These are phyloP conservation scores for Raffaelea arxii DNA, from an alignment of 2,329 filamentous ascomycete species.

Conservation along the genomic window DNA sequence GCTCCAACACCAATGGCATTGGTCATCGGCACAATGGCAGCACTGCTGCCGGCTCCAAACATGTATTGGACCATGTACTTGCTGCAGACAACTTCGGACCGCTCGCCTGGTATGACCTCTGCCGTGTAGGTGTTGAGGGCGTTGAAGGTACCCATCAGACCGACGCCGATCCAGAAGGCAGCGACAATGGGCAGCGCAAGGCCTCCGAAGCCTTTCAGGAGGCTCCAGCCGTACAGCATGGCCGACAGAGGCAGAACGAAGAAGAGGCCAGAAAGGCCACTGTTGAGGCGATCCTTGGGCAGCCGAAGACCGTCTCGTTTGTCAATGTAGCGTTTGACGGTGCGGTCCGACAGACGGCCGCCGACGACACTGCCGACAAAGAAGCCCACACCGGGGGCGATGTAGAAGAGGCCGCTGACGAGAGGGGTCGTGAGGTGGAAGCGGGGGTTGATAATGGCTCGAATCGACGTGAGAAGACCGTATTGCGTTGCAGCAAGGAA, in stretches of 20 bases:
- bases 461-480: constrained; percentile 51
- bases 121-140: constrained; percentile 54
- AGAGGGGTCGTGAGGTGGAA: constrained; percentile 59
- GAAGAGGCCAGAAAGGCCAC: constrained; percentile 46
- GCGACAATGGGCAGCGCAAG: constrained; percentile 56
- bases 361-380: constrained; percentile 60
- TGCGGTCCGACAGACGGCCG: constrained; percentile 60
- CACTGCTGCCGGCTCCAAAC: constrained; percentile 6
- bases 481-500: constrained; percentile 61
- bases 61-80: constrained; percentile 13
- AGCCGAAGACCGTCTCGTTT: constrained; percentile 49
- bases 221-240: constrained; percentile 49
- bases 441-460: constrained; percentile 64
- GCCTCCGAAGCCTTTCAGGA: constrained; percentile 39
- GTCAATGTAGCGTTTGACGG: constrained; percentile 54
- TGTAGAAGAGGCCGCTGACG: constrained; percentile 62
- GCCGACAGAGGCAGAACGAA: constrained; percentile 51
- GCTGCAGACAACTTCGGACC: constrained; percentile 9
- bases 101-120: constrained; percentile 9
- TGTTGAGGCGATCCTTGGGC: constrained; percentile 58
- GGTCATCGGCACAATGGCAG: constrained; percentile 7
- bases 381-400: constrained; percentile 63
- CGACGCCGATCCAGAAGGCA: constrained; percentile 66
- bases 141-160: constrained; percentile 67
- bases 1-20: constrained; percentile 10